Evolutionary conservation across 495 filamentous ascomycete species (phyloP).

Genomic region (Symbiotaphrina buchneri): DNA sequence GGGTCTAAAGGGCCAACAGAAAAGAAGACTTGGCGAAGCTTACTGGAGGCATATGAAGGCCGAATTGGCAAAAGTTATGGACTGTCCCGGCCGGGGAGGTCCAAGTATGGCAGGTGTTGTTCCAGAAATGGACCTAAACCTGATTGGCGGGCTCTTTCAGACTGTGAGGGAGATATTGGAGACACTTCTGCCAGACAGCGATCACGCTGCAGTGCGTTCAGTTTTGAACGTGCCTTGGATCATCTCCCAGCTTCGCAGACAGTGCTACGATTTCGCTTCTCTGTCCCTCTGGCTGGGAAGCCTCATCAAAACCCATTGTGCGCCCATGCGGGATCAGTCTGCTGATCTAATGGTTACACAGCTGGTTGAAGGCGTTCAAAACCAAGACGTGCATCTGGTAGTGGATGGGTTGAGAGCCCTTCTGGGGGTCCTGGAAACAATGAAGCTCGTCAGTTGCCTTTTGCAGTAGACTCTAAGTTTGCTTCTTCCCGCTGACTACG

Average conservation of each 20-base stretch:
- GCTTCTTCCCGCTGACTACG: neutral
- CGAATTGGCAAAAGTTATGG: too few relatives aligned
- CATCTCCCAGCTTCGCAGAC: slow-evolving; percentile 76
- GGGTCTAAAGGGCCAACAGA: slow-evolving; percentile 56
- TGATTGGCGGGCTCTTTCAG: slow-evolving; percentile 21
- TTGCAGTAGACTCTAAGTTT: neutral
- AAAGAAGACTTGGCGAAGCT: slow-evolving; percentile 46
- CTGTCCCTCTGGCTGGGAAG: slow-evolving; percentile 62
- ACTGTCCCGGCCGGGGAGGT: too few relatives aligned
- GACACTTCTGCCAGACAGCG: slow-evolving; percentile 62
- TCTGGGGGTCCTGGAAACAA: slow-evolving; percentile 65
- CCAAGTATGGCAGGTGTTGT: slow-evolving; percentile 28
- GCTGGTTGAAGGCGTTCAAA: slow-evolving; percentile 46
- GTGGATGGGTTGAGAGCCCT: slow-evolving; percentile 62
- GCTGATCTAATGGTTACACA: slow-evolving; percentile 73
- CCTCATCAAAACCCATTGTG: slow-evolving; percentile 75
- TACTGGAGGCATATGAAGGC: slow-evolving; percentile 41
- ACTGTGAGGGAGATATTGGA: slow-evolving; percentile 71
- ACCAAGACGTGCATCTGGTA: slow-evolving; percentile 39
- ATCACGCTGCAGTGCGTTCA: slow-evolving; percentile 54
- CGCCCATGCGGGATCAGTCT: slow-evolving; percentile 79
- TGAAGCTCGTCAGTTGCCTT: slow-evolving; percentile 48
- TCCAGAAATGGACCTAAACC: slow-evolving; percentile 13
- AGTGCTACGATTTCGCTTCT: slow-evolving; percentile 63
- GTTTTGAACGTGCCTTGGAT: slow-evolving; percentile 65